Evolutionary conservation across 768 basidiomycete species (phyloP).

Genomic region (Termitomyces heimii): DNA sequence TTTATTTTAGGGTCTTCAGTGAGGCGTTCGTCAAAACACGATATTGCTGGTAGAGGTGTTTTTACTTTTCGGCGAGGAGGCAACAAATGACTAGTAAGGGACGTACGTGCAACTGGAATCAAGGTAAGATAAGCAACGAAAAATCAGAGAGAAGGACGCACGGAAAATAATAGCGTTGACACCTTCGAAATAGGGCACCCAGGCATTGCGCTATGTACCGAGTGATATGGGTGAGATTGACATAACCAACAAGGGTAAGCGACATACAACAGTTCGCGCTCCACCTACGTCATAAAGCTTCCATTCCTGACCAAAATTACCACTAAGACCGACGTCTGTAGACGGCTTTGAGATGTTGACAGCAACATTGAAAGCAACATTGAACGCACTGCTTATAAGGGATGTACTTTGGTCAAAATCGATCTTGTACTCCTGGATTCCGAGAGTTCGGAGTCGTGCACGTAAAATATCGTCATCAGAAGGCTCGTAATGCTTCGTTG

Average conservation of each 20-base stretch:
- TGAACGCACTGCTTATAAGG: constrained; percentile 6
- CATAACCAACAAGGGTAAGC: background rate
- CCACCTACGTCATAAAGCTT: constrained; percentile 69
- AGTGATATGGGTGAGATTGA: background rate
- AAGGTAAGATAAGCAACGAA: constrained; percentile 12
- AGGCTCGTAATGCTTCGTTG: constrained; percentile 50
- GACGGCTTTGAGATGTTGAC: background rate
- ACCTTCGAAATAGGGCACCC: constrained; percentile 70
- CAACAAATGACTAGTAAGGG: constrained; percentile 6
- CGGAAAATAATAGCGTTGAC: constrained; percentile 77
- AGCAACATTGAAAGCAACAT: background rate
- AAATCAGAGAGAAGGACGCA: constrained; percentile 30
- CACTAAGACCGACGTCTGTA: constrained; percentile 10
- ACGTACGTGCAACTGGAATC: constrained; percentile 42
- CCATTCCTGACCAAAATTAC: constrained; percentile 47
- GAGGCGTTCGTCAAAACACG: constrained; percentile 39
- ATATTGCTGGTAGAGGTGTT: constrained; percentile 25
- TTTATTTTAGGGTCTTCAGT: constrained; percentile 60
- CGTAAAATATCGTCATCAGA: constrained; percentile 58
- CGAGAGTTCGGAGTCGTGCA: constrained; percentile 62
- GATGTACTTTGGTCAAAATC: constrained; percentile 35
- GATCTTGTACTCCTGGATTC: constrained; percentile 65
- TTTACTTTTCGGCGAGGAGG: background rate
- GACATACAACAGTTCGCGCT: constrained; percentile 44
- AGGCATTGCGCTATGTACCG: constrained; percentile 50